These are phyloP conservation scores for Entomortierella chlamydospora DNA, from an alignment of 192 early-diverging fungal species.

Conservation along the genomic window DNA sequence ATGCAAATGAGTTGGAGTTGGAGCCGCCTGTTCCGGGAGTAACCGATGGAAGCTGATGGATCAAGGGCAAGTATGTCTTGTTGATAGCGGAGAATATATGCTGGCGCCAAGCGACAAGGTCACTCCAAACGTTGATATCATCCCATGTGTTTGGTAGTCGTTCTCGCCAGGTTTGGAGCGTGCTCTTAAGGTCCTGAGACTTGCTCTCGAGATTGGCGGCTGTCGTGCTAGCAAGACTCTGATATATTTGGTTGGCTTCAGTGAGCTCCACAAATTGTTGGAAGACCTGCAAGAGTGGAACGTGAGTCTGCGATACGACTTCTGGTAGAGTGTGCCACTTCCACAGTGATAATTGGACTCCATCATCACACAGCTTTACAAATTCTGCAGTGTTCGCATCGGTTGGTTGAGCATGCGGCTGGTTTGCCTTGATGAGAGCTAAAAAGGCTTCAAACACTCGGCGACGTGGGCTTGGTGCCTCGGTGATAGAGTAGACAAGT, in stretches of 20 bases:
- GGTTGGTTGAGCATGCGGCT: conserved; percentile 55
- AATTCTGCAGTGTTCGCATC: conserved; percentile 75
- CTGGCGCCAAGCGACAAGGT: conserved; percentile 97
- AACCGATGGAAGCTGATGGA: conserved; percentile 65
- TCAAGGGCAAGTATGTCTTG: conserved; percentile 90
- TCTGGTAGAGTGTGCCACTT: conserved; percentile 92
- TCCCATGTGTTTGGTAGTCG: conserved; percentile 97
- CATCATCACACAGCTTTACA: conserved; percentile 85
- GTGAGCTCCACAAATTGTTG: conserved; percentile 96
- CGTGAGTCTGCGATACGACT: conserved; percentile 87
- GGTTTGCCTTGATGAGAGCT: conserved; percentile 75
- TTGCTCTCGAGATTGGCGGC: conserved; percentile 87
- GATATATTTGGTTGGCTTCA: conserved; percentile 92
- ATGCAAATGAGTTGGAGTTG: conserved; percentile 87
- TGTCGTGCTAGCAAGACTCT: conserved; percentile 81
- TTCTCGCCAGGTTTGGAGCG: conserved; percentile 96
- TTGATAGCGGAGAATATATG: conserved; percentile 98
- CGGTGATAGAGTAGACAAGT: conserved; percentile 67
- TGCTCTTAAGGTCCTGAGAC: conserved; percentile 89
- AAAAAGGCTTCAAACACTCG: conserved; percentile 93
- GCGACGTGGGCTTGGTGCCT: conserved; percentile 69
- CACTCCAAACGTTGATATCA: conserved; percentile 98
- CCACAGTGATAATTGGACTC: conserved; percentile 83
- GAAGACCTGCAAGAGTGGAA: conserved; percentile 90
- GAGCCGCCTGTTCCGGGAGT: conserved; percentile 62